phyloP scores from a whole-genome alignment of 768 basidiomycete genomes.

The Glaciozyma martinii region DNA sequence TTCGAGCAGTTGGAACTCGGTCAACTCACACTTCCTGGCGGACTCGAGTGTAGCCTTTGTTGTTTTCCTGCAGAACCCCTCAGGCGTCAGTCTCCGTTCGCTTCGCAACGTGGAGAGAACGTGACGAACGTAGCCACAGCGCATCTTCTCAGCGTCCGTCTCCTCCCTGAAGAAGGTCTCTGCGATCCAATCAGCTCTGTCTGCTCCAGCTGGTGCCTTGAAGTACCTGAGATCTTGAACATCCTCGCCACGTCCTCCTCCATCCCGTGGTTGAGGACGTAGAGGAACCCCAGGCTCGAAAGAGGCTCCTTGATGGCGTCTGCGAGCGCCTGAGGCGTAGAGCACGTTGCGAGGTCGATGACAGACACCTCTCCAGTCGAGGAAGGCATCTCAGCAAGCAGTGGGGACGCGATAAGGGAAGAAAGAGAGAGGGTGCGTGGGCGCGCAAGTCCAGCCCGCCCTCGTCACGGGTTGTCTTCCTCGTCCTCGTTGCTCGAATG shows the following conservation, averaged over 20 bases:
- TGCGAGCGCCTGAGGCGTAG: conserved; percentile 5
- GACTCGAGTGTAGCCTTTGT: conserved; percentile 20
- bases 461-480: too few relatives aligned
- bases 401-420: too few relatives aligned
- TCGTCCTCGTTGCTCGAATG: too few relatives aligned
- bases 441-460: too few relatives aligned
- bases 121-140: conserved; percentile 7
- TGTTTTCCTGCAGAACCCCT: conserved; percentile 1
- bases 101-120: not conserved
- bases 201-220: too few relatives aligned
- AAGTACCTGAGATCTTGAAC: conserved; percentile 21
- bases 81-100: not conserved
- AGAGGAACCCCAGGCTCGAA: conserved; percentile 15
- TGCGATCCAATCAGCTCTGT: not conserved
- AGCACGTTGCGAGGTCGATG: conserved; percentile 8
- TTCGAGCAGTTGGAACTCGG: not conserved
- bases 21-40: conserved; percentile 20
- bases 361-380: conserved; percentile 4
- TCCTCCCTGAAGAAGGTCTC: conserved; percentile 22
- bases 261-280: conserved; percentile 15
- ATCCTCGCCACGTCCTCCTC: conserved; percentile 17
- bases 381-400: too few relatives aligned
- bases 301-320: conserved; percentile 2
- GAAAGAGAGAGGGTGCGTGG: too few relatives aligned
- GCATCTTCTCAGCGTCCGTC: conserved; percentile 18